Percentiles rank a stretch among this genome's conserved stretches.
phyloP scores from a whole-genome alignment of 2,329 filamentous ascomycete genomes.

The Penicillium sclerotiorum region DNA sequence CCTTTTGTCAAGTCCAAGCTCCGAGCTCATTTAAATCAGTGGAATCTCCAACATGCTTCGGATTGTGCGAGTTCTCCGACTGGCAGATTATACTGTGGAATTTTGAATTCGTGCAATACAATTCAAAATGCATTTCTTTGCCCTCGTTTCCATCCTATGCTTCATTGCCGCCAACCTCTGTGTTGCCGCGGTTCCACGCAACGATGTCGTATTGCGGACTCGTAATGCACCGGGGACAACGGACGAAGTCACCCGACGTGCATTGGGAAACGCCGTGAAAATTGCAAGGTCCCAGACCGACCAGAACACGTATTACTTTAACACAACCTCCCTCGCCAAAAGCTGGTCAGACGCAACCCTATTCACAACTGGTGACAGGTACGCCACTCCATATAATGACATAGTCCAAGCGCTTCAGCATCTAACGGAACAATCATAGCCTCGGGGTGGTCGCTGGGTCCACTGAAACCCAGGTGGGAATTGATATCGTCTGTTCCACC shows the following conservation, averaged over 20 bases:
- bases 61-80: no score
- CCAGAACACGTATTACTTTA: constrained; percentile 1
- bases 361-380: constrained; percentile 9
- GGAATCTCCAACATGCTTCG: no score
- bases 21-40: no score
- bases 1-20: no score
- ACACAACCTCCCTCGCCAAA: constrained; percentile 6
- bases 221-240: constrained; percentile 7
- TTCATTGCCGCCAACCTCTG: neutral
- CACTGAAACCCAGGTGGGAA: neutral
- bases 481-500: constrained; percentile 41
- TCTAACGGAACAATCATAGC: neutral
- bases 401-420: neutral
- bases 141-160: neutral
- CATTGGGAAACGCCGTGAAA: constrained; percentile 2
- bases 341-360: constrained; percentile 3
- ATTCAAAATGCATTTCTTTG: no score
- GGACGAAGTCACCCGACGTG: neutral
- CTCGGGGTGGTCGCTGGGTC: neutral
- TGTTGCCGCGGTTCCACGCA: neutral
- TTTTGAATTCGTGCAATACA: no score
- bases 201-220: constrained; percentile 3
- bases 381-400: neutral
- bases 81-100: no score
- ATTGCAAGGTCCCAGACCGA: neutral